A percentile compares a stretch with the other conserved stretches of the same genome.
Evolutionary conservation across 2,329 filamentous ascomycete species (phyloP).

Genomic region (Fusarium dimerum): DNA sequence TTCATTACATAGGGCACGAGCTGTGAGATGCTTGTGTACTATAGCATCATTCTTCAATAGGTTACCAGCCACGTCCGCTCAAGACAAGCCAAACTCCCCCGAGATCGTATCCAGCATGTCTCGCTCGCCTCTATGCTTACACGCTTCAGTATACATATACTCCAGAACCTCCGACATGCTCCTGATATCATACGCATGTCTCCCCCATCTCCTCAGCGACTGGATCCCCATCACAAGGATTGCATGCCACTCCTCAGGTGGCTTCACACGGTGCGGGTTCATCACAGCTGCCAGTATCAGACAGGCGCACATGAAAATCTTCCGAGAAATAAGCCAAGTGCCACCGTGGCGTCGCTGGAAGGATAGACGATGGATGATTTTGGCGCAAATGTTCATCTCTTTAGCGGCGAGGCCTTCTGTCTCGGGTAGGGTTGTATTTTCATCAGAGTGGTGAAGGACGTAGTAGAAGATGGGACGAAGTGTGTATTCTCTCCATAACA

Average conservation of each 20-base stretch:
- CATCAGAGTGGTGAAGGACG: conserved; percentile 2
- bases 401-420: conserved; percentile 6
- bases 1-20: too few species aligned
- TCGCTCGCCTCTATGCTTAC: not conserved
- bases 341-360: conserved; percentile 9
- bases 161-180: conserved; percentile 2
- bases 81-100: too few species aligned
- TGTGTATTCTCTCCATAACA: conserved; percentile 11
- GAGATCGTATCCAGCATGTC: not conserved
- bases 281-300: conserved; percentile 5
- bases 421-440: not conserved
- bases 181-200: conserved; percentile 1
- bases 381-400: conserved; percentile 6
- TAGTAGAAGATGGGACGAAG: conserved; percentile 12
- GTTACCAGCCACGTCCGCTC: too few species aligned
- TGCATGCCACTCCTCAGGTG: conserved; percentile 2
- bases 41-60: too few species aligned
- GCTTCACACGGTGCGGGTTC: not conserved
- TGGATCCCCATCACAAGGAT: not conserved
- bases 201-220: conserved; percentile 2
- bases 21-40: too few species aligned
- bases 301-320: conserved; percentile 4
- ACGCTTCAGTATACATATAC: not conserved
- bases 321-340: conserved; percentile 8
- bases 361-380: not conserved